Conservation (phyloP, 2,329 filamentous ascomycete genomes). For the Fusarium sp. region DNA sequence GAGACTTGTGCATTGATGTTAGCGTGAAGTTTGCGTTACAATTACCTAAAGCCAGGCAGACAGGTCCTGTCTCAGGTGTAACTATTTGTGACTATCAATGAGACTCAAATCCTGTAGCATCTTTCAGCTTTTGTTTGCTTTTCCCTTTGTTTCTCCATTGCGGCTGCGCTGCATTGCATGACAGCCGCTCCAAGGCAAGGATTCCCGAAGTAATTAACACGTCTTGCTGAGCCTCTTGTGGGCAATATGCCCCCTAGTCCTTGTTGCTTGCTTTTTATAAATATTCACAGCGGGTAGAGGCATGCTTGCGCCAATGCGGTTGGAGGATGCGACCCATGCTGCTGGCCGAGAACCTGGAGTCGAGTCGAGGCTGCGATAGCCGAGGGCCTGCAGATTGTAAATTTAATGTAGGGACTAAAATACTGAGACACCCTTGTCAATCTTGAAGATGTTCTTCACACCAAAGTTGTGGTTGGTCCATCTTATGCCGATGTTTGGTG, state of each 20-base stretch:
- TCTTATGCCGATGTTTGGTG: constrained; percentile 6
- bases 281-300: constrained; percentile 13
- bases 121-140: constrained; percentile 21
- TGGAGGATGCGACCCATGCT: constrained; percentile 18
- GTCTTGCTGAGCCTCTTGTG: neutral
- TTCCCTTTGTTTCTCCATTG: constrained; percentile 10
- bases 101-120: constrained; percentile 1
- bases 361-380: constrained; percentile 38
- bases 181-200: constrained; percentile 25
- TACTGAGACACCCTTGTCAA: constrained; percentile 38
- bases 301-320: constrained; percentile 11
- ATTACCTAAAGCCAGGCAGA: constrained; percentile 1
- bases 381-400: constrained; percentile 26
- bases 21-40: neutral
- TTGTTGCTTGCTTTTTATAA: constrained; percentile 15
- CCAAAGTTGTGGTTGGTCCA: constrained; percentile 33
- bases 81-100: neutral
- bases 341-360: constrained; percentile 30
- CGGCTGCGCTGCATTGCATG: constrained; percentile 35
- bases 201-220: neutral
- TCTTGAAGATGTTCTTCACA: constrained; percentile 38
- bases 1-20: neutral
- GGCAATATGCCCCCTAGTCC: neutral
- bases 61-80: neutral
- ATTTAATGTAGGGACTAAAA: constrained; percentile 9